phyloP scores from a whole-genome alignment of 257 asterid genomes.

The Pogostemon cablin region DNA sequence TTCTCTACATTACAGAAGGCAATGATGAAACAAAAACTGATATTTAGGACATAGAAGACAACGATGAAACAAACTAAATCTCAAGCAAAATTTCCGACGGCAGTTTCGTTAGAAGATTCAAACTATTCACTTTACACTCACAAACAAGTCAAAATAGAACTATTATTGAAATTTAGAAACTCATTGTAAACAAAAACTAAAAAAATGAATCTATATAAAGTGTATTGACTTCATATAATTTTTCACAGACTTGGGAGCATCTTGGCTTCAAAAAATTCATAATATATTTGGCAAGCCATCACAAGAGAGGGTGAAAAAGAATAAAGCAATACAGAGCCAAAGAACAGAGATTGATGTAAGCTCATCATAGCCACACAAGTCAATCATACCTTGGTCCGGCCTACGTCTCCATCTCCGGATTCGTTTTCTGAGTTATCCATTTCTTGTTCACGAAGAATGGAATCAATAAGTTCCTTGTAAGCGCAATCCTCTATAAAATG shows the following conservation, averaged over 20 bases:
- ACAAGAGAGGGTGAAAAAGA: no score
- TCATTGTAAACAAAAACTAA: background rate
- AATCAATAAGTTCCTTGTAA: background rate
- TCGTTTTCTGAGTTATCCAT: background rate
- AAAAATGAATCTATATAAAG: background rate
- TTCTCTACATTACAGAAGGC: no score
- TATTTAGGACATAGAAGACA: background rate
- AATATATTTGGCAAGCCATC: no score
- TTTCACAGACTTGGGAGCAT: background rate
- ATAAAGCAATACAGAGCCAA: background rate
- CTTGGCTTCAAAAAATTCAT: no score
- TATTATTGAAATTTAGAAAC: background rate
- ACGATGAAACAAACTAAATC: background rate
- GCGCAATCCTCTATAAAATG: background rate
- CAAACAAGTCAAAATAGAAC: slow-evolving; percentile 10
- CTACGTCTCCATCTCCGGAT: background rate
- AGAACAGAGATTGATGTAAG: background rate
- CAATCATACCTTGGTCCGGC: no score
- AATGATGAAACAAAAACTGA: background rate
- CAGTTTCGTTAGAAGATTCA: background rate
- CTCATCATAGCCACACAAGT: background rate
- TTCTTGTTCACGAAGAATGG: background rate
- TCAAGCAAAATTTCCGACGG: background rate
- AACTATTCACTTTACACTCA: background rate
- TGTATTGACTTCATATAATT: background rate